Percentiles rank a stretch among this genome's conserved stretches.
Evolutionary conservation across 1,284 basidiomycete genomes (phyloP).

Genomic region (Rhodotorula sp.): DNA sequence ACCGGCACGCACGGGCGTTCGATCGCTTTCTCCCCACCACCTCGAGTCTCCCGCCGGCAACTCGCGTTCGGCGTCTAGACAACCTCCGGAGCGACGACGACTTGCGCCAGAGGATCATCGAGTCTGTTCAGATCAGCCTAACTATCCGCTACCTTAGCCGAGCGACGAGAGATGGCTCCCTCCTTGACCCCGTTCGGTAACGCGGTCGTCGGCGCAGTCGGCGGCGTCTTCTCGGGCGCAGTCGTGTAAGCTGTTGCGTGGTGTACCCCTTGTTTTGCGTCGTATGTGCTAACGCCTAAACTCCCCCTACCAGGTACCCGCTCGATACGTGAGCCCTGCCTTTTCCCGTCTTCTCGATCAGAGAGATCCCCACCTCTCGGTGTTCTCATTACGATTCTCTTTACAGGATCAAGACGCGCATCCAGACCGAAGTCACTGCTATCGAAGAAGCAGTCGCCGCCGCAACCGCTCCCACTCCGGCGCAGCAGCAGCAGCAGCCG

Average conservation of each 20-base stretch:
- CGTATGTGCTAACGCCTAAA: background rate
- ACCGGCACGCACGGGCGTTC: too few relatives aligned
- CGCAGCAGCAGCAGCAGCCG: constrained; percentile 8
- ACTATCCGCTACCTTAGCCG: background rate
- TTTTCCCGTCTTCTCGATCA: too few relatives aligned
- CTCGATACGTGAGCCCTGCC: constrained; percentile 65
- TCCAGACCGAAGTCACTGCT: constrained; percentile 63
- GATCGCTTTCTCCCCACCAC: too few relatives aligned
- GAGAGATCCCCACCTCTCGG: background rate
- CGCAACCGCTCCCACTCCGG: too few relatives aligned
- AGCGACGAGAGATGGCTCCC: constrained; percentile 10
- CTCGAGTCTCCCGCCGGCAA: too few relatives aligned
- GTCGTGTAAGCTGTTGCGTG: constrained; percentile 63
- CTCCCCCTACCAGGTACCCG: constrained; percentile 68
- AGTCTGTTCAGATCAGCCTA: background rate
- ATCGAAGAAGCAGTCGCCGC: constrained; percentile 46
- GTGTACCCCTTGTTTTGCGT: background rate
- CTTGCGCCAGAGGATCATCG: background rate
- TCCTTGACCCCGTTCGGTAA: constrained; percentile 71
- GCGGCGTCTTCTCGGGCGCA: constrained; percentile 79
- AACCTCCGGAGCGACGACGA: background rate
- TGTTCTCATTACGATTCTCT: background rate
- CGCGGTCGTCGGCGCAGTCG: constrained; percentile 90
- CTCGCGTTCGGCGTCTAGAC: too few relatives aligned
- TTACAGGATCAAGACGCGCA: constrained; percentile 84